phyloP scores from a whole-genome alignment of 2,329 filamentous ascomycete genomes.

The Bipolaris zeicola region DNA sequence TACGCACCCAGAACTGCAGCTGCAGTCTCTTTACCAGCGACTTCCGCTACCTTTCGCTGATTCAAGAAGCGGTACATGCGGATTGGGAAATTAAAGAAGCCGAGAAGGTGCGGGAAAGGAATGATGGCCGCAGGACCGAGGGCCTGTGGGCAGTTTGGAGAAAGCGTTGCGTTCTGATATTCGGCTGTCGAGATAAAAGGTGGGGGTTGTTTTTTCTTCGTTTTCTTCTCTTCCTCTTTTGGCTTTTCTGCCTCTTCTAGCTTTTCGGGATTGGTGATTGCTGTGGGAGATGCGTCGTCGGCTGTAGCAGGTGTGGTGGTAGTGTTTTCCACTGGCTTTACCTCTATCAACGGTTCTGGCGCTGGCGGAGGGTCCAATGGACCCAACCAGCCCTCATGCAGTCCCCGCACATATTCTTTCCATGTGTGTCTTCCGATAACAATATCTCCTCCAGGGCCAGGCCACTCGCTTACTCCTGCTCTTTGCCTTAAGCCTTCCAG shows the following conservation, averaged over 20 bases:
- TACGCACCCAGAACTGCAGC: conserved; percentile 73
- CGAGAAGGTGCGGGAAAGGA: conserved; percentile 85
- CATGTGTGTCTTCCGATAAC: conserved; percentile 90
- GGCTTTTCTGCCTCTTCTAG: conserved; percentile 36
- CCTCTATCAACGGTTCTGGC: conserved; percentile 28
- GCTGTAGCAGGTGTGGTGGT: conserved; percentile 18
- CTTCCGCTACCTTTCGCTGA: conserved; percentile 81
- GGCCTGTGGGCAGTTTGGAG: conserved; percentile 68
- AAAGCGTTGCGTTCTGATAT: conserved; percentile 70
- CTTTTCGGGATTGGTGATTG: conserved; percentile 31
- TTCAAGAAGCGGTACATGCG: conserved; percentile 88
- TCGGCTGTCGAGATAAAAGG: conserved; percentile 75
- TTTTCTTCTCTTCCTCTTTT: conserved; percentile 52
- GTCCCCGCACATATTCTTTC: conserved; percentile 93
- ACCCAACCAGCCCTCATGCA: conserved; percentile 96
- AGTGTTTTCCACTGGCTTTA: conserved; percentile 13
- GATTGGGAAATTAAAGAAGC: conserved; percentile 87
- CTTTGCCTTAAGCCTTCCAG: conserved; percentile 68
- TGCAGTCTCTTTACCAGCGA: conserved; percentile 84
- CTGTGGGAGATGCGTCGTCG: conserved; percentile 47
- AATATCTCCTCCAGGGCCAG: conserved; percentile 80
- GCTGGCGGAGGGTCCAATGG: conserved; percentile 69
- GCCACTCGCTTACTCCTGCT: conserved; percentile 71
- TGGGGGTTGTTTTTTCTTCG: conserved; percentile 63
- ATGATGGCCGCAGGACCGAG: conserved; percentile 77